phyloP scores from a whole-genome alignment of 352 stramenopile species.

The Phytophthora pisi region DNA sequence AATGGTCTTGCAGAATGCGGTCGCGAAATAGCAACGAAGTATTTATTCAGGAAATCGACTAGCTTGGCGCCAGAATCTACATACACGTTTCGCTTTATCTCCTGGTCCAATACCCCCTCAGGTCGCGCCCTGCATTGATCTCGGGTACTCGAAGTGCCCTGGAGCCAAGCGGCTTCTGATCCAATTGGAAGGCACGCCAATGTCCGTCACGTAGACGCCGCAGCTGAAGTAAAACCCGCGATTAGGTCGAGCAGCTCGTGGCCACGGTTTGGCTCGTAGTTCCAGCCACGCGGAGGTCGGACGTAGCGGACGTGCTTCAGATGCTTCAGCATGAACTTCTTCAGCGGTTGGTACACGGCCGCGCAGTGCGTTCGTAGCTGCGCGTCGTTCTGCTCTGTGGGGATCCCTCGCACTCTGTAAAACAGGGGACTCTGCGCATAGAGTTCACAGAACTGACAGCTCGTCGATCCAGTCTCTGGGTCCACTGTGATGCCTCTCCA shows the following conservation, averaged over 20 bases:
- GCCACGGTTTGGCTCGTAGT: not conserved
- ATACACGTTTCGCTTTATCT: no score
- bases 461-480: not conserved
- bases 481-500: slow-evolving; percentile 10
- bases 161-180: slow-evolving; percentile 5
- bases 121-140: not conserved
- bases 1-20: not conserved
- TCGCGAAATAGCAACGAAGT: slow-evolving; percentile 9
- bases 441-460: not conserved
- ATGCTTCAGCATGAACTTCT: slow-evolving; percentile 17
- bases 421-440: not conserved
- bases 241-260: not conserved
- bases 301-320: slow-evolving; percentile 8
- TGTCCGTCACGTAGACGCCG: slow-evolving; percentile 4
- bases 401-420: not conserved
- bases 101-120: not conserved
- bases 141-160: slow-evolving; percentile 4
- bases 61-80: not conserved
- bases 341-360: slow-evolving; percentile 9
- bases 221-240: slow-evolving; percentile 1
- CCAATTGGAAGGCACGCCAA: not conserved
- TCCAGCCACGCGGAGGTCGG: slow-evolving; percentile 1
- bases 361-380: not conserved
- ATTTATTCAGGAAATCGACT: not conserved
- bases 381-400: not conserved